Conservation (phyloP, 2,329 filamentous ascomycete genomes). For the Aspergillus chevalieri region DNA sequence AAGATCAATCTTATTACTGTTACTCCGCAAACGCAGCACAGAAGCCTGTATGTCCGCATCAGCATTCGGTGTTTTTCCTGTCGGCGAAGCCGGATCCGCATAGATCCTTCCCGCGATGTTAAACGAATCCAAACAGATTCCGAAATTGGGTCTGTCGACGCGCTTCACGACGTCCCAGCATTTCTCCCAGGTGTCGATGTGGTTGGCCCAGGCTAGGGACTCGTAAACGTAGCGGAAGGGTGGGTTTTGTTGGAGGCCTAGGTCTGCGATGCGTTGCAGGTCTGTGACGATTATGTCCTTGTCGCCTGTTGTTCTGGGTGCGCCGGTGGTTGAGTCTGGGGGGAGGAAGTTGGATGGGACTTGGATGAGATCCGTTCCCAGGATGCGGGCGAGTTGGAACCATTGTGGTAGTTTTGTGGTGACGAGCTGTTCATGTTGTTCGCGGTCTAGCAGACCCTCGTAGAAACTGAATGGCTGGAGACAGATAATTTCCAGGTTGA, state of each 20-base stretch:
- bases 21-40: conserved; percentile 48
- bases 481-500: conserved; percentile 39
- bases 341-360: conserved; percentile 65
- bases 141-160: conserved; percentile 66
- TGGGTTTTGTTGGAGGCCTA: conserved; percentile 54
- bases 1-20: conserved; percentile 30
- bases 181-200: conserved; percentile 64
- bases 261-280: conserved; percentile 59
- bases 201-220: conserved; percentile 65
- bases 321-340: conserved; percentile 29
- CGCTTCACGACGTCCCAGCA: conserved; percentile 62
- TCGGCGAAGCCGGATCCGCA: conserved; percentile 56
- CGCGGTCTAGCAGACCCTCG: conserved; percentile 63
- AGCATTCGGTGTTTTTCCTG: conserved; percentile 50
- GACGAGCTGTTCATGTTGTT: conserved; percentile 52
- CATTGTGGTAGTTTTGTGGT: conserved; percentile 59
- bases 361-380: conserved; percentile 66
- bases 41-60: conserved; percentile 52
- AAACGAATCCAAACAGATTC: conserved; percentile 71
- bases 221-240: conserved; percentile 67
- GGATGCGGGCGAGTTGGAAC: conserved; percentile 59
- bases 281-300: conserved; percentile 56
- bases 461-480: conserved; percentile 74
- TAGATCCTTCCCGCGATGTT: conserved; percentile 68
- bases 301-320: conserved; percentile 43